Conservation (phyloP, 176 grass and related monocot genomes). For the sorghum (Sorghum bicolor) region DNA sequence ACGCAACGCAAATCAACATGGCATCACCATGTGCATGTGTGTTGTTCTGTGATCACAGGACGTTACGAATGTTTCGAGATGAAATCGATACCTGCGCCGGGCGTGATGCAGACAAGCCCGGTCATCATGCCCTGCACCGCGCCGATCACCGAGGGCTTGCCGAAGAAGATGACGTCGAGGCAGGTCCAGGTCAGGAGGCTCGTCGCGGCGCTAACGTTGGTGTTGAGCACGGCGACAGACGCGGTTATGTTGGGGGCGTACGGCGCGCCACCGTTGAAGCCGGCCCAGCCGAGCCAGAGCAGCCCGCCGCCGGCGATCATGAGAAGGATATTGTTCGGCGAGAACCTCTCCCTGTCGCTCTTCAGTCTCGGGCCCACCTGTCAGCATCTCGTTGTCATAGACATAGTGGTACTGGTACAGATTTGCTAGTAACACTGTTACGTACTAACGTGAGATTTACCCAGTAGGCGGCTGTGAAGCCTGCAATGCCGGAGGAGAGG, state of each 20-base stretch:
- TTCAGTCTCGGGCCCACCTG: conserved; percentile 79
- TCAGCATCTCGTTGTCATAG: background rate
- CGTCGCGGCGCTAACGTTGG: conserved; percentile 62
- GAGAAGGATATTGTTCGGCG: conserved; percentile 70
- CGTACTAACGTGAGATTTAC: conserved; percentile 5
- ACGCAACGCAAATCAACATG: background rate
- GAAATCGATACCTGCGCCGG: conserved; percentile 52
- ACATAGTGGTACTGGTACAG: background rate
- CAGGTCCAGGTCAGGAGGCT: conserved; percentile 80
- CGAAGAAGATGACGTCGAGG: conserved; percentile 73
- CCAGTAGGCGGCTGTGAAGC: conserved; percentile 87
- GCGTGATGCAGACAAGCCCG: conserved; percentile 69
- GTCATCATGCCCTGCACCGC: conserved; percentile 87
- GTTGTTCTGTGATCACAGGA: background rate
- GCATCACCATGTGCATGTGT: background rate
- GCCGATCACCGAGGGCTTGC: conserved; percentile 73
- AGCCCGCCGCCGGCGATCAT: conserved; percentile 68
- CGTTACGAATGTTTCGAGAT: too few relatives aligned
- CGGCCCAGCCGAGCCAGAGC: conserved; percentile 78
- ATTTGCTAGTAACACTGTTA: background rate
- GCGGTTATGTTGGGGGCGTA: conserved; percentile 54
- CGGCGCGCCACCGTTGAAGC: conserved; percentile 76
- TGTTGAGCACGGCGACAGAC: conserved; percentile 66
- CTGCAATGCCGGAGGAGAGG: conserved; percentile 74
- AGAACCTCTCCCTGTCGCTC: conserved; percentile 64